Conservation (phyloP, 2,329 filamentous ascomycete species). For the Akanthomyces uredinophilus region DNA sequence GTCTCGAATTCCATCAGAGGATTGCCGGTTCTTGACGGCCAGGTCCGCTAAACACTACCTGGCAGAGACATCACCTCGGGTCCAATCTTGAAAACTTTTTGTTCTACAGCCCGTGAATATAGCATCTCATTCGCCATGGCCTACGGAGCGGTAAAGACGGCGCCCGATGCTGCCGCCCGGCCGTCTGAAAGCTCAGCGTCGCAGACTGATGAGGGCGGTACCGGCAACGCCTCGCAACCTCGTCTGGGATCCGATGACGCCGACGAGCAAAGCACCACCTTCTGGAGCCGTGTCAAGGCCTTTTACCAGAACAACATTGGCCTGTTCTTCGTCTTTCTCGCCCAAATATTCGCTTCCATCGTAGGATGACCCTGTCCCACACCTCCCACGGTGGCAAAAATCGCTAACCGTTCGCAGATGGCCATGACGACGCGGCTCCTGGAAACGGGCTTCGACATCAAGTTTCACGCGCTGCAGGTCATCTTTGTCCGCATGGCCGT, state of each 20-base stretch:
- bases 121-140: background rate
- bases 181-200: background rate
- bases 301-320: constrained; percentile 46
- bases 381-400: background rate
- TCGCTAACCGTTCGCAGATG: constrained; percentile 28
- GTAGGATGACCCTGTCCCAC: constrained; percentile 21
- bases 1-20: no score
- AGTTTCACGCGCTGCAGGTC: constrained; percentile 37
- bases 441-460: constrained; percentile 29
- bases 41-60: background rate
- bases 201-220: background rate
- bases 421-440: constrained; percentile 35
- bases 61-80: background rate
- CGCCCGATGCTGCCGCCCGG: background rate
- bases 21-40: no score
- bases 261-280: background rate
- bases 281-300: constrained; percentile 17
- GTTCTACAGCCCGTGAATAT: background rate
- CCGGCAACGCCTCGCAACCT: background rate
- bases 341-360: constrained; percentile 36
- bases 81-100: background rate
- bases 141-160: constrained; percentile 8
- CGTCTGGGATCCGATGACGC: background rate
- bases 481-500: constrained; percentile 39
- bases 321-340: constrained; percentile 35